Base-by-base conservation (phyloP, 192 early-diverging fungal genomes). In the Coemansia sp. region DNA sequence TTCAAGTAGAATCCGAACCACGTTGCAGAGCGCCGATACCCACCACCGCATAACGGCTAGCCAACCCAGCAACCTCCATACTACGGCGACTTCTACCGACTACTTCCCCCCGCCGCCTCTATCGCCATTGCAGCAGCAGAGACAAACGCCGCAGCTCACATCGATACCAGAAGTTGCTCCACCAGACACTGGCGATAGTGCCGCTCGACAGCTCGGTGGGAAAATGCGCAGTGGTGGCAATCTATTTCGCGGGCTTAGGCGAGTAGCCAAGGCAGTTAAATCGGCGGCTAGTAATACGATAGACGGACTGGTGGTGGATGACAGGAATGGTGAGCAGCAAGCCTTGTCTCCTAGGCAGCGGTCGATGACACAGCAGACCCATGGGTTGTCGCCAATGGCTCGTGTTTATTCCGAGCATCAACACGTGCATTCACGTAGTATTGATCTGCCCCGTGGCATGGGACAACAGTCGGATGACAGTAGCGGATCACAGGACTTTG, bases 221-320 rank as follows among this genome's bases (percentile, higher is more conserved):
- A 72, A 71, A 24, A 56, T 73, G 56, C 66, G 50, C 24, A 28
- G 50, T 16, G 51, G 74, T 7, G 39, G 60, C 14, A 76, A 76
- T 45, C 26, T 82, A 18, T 39, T 82, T 24, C 67, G 66, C 40
- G 70, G 74, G 35, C 69, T 82, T 64, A 69, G 60, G 18, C 73
- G 74, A 13, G 79, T 76, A 24, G 79, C 74, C 18, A 69, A 82
- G 37, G 79, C 79, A 0, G 79, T 82, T 10, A 76, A 76, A 18
- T 67, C 73, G 0, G 79, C 79, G 5, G 74, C 67, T 10, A 62
- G 48, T 18, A 50, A 35, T 5, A 55, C 59, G n/a, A 63, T 64
- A 62, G 63, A 48, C 7, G 46, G 34, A 11, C 16, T 37, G 37
- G 20, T 3, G 18, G 34, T 40, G 9, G 34, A 53, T 2, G 46